A percentile compares a stretch with the other conserved stretches of the same genome.
Conservation (phyloP, 1,139 yeast species). For the Entelexis paramagnoliae region DNA sequence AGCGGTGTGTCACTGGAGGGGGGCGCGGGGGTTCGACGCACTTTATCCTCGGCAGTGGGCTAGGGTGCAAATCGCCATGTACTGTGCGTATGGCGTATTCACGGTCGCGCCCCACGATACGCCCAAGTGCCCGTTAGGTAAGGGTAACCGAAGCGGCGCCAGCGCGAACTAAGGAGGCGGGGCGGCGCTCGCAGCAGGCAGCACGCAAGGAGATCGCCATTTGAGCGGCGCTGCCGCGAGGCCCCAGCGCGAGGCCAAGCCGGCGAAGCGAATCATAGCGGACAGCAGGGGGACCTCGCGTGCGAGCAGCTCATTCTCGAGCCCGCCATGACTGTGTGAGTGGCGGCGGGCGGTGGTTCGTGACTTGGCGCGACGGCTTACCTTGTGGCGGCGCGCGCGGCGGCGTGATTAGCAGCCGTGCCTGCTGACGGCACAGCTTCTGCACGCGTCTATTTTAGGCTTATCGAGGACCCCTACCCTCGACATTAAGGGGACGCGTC, state of each 20-base stretch:
- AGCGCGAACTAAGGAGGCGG: not conserved
- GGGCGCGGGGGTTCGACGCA: not conserved
- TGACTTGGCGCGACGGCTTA: not conserved
- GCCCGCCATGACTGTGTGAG: too few species aligned
- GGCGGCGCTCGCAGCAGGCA: not conserved
- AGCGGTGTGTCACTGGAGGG: too few species aligned
- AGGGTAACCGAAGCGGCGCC: not conserved
- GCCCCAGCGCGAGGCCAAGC: not conserved
- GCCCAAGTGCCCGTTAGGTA: not conserved
- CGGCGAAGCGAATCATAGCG: too few species aligned
- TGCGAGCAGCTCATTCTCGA: too few species aligned
- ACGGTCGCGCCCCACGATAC: not conserved
- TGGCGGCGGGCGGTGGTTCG: not conserved
- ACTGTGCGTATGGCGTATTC: not conserved
- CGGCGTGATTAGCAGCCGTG: not conserved
- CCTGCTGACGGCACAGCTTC: not conserved
- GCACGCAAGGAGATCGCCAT: not conserved
- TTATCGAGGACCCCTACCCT: not conserved
- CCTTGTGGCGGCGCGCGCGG: not conserved
- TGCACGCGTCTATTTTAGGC: conserved; percentile 1
- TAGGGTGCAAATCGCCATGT: not conserved
- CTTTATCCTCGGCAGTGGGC: not conserved
- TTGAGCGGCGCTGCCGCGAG: too few species aligned
- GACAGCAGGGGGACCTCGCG: too few species aligned
- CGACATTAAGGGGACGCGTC: not conserved